phyloP scores from a whole-genome alignment of 1,284 basidiomycete genomes.

The Ceratobasidium sp. region DNA sequence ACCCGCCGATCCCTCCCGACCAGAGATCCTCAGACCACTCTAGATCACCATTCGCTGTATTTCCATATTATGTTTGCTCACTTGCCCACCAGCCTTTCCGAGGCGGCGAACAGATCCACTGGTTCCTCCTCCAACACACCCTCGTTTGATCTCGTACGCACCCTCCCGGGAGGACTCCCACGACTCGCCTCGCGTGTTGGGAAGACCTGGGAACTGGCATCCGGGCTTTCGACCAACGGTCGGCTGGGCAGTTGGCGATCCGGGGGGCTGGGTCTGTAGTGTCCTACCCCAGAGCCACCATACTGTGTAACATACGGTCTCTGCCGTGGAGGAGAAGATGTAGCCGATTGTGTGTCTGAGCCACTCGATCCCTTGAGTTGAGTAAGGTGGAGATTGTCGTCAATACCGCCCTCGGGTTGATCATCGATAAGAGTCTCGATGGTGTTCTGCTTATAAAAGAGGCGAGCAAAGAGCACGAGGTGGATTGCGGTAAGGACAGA shows the following conservation, averaged over 20 bases:
- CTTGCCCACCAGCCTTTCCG: background rate
- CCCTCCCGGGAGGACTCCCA: background rate
- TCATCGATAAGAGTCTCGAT: conserved; percentile 26
- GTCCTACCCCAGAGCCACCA: conserved; percentile 28
- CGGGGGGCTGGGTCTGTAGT: conserved; percentile 15
- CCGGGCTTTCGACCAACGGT: conserved; percentile 26
- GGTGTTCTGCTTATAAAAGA: conserved; percentile 30
- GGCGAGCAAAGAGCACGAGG: conserved; percentile 14
- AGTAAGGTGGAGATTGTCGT: conserved; percentile 27
- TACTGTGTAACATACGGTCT: conserved; percentile 10
- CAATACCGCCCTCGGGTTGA: conserved; percentile 26
- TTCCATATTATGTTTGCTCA: background rate
- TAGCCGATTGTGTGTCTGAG: background rate
- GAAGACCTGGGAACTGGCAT: conserved; percentile 14
- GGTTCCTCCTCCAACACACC: background rate
- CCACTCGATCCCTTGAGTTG: background rate
- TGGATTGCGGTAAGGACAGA: conserved; percentile 13
- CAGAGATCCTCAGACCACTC: background rate
- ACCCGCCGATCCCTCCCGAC: too few relatives aligned
- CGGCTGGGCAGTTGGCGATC: background rate
- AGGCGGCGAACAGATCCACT: background rate
- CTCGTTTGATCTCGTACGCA: background rate
- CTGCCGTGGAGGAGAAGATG: background rate
- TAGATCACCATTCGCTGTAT: background rate
- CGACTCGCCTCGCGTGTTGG: background rate